Percentiles rank a stretch among this genome's conserved stretches.
Evolutionary conservation across 257 asterid genomes (phyloP).

Genomic region (Rauvolfia tetraphylla): DNA sequence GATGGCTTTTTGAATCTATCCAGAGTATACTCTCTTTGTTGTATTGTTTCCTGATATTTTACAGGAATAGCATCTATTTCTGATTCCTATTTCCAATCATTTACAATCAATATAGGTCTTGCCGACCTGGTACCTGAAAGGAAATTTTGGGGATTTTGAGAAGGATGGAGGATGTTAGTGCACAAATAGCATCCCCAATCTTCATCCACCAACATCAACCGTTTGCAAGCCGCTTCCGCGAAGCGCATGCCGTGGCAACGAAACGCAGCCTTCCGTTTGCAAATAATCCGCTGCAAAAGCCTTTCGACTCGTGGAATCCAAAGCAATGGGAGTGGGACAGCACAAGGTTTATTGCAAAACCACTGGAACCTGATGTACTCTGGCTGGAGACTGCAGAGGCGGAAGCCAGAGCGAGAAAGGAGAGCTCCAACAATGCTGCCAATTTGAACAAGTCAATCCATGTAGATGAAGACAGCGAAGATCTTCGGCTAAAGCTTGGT

Average conservation of each 20-base stretch:
- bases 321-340: conserved; percentile 80
- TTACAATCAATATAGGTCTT: conserved; percentile 5
- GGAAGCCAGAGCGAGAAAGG: conserved; percentile 3
- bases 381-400: conserved; percentile 8
- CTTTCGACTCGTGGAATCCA: conserved; percentile 57
- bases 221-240: conserved; percentile 36
- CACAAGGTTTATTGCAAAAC: conserved; percentile 61
- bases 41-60: not conserved
- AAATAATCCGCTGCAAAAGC: conserved; percentile 21
- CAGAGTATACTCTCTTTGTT: not conserved
- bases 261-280: conserved; percentile 56
- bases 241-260: conserved; percentile 37
- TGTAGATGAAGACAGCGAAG: conserved; percentile 24
- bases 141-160: not conserved
- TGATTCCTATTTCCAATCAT: not conserved
- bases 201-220: conserved; percentile 55
- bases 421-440: conserved; percentile 21
- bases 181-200: conserved; percentile 53
- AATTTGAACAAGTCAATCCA: conserved; percentile 18
- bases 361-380: conserved; percentile 32
- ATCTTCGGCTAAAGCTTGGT: conserved; percentile 51
- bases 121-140: not conserved
- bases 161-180: conserved; percentile 59
- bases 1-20: not conserved
- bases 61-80: not conserved